These are phyloP conservation scores for Bipolaris gigantea DNA, from an alignment of 2,329 filamentous ascomycete species.

Conservation along the genomic window DNA sequence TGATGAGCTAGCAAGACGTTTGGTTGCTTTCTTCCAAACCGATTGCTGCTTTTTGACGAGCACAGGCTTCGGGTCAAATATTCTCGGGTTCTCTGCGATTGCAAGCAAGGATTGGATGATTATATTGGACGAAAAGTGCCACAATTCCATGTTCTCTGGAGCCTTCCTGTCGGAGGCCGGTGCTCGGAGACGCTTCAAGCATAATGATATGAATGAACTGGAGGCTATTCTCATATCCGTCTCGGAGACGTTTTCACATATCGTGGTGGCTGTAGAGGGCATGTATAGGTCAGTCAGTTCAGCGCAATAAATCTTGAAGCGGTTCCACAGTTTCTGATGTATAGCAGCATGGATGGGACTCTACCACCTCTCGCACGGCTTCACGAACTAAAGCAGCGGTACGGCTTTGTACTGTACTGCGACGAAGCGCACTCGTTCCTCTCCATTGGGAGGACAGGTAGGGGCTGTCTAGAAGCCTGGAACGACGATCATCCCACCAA, in stretches of 20 bases:
- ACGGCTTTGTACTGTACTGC: background rate
- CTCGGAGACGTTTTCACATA: background rate
- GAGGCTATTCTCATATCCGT: background rate
- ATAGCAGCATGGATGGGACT: conserved; percentile 1
- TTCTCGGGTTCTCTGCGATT: background rate
- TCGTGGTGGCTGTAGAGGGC: conserved; percentile 1
- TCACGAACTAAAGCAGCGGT: background rate
- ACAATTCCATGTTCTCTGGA: conserved; percentile 2
- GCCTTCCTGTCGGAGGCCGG: background rate
- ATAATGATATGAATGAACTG: background rate
- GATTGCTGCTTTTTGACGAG: background rate
- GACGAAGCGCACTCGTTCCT: conserved; percentile 2
- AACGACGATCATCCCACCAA: background rate
- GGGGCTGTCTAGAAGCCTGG: conserved; percentile 1
- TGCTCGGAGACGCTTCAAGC: background rate
- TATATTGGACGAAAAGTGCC: conserved; percentile 1
- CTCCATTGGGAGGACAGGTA: background rate
- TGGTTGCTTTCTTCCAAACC: background rate
- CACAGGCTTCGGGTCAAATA: background rate
- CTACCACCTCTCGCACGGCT: background rate
- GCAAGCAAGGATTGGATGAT: background rate
- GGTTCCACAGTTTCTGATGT: background rate
- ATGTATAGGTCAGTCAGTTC: background rate
- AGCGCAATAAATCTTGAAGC: background rate
- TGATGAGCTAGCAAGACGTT: background rate